Evolutionary conservation across 2,329 filamentous ascomycete species (phyloP).

Genomic region (Corinectria fuckeliana): DNA sequence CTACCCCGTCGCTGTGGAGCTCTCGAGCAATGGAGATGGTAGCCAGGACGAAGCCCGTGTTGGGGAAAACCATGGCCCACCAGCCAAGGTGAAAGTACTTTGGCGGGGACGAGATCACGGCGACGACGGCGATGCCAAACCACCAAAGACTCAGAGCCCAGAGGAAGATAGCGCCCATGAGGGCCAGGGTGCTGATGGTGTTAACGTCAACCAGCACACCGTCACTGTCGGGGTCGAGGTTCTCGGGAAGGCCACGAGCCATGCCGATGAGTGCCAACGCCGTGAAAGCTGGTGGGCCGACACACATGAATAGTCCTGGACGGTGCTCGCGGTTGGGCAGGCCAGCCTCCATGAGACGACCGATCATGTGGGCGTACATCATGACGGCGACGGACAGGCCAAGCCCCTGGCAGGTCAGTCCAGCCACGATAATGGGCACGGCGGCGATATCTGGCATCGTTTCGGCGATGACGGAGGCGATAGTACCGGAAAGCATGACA

Average conservation of each 20-base stretch:
- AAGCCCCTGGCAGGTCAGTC: conserved; percentile 72
- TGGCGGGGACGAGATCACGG: conserved; percentile 45
- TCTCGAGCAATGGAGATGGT: conserved; percentile 56
- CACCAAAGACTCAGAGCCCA: conserved; percentile 69
- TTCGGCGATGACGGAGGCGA: conserved; percentile 68
- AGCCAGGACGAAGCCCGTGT: conserved; percentile 63
- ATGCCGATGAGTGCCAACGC: conserved; percentile 73
- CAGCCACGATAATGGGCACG: conserved; percentile 69
- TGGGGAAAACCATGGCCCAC: conserved; percentile 69
- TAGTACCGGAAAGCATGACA: conserved; percentile 74
- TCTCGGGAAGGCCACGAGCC: conserved; percentile 52
- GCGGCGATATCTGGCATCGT: conserved; percentile 63
- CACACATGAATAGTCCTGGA: conserved; percentile 76
- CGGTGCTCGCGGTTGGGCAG: conserved; percentile 66
- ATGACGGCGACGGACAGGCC: conserved; percentile 70
- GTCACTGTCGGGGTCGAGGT: conserved; percentile 52
- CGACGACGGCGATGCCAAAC: conserved; percentile 51
- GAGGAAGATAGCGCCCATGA: conserved; percentile 61
- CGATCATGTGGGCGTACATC: conserved; percentile 76
- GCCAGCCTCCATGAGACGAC: conserved; percentile 69
- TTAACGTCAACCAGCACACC: conserved; percentile 46
- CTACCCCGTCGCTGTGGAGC: conserved; percentile 51
- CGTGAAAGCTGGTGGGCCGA: conserved; percentile 75
- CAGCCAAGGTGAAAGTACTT: conserved; percentile 65
- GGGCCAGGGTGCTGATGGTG: conserved; percentile 53